Evolutionary conservation across 148 eudicot species (phyloP).

Genomic region (Fagopyrum esculentum): DNA sequence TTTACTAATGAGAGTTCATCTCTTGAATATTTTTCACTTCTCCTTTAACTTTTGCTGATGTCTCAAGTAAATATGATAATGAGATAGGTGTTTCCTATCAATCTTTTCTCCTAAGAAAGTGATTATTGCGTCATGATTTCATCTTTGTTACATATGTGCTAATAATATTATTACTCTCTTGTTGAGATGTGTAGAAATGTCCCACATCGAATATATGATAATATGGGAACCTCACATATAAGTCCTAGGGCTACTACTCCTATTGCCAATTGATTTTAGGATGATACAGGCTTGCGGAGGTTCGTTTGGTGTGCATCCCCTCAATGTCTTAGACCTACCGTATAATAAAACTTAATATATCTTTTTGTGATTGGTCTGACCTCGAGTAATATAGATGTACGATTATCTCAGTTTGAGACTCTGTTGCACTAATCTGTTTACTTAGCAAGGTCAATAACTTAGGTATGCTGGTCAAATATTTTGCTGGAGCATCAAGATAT

Average conservation of each 20-base stretch:
- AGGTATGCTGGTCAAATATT: neutral
- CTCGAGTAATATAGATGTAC: neutral
- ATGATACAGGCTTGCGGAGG: too few relatives aligned
- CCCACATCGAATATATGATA: too few relatives aligned
- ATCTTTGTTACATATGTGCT: neutral
- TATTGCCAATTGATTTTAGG: too few relatives aligned
- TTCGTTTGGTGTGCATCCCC: too few relatives aligned
- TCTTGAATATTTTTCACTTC: conserved; percentile 3
- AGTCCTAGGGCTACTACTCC: too few relatives aligned
- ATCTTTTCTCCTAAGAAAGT: neutral
- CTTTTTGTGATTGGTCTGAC: neutral
- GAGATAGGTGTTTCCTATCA: neutral
- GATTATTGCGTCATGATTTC: neutral
- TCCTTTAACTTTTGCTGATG: neutral
- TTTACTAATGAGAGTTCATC: neutral
- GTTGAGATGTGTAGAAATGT: too few relatives aligned
- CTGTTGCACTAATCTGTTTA: neutral
- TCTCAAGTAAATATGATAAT: neutral
- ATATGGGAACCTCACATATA: too few relatives aligned
- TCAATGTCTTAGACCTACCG: too few relatives aligned
- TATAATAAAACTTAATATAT: too few relatives aligned
- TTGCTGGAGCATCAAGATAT: neutral
- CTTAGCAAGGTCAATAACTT: neutral
- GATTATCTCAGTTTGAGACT: neutral
- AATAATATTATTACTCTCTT: neutral